phyloP scores from a whole-genome alignment of 2,329 filamentous ascomycete genomes.

The Monilinia vaccinii-corymbosi region DNA sequence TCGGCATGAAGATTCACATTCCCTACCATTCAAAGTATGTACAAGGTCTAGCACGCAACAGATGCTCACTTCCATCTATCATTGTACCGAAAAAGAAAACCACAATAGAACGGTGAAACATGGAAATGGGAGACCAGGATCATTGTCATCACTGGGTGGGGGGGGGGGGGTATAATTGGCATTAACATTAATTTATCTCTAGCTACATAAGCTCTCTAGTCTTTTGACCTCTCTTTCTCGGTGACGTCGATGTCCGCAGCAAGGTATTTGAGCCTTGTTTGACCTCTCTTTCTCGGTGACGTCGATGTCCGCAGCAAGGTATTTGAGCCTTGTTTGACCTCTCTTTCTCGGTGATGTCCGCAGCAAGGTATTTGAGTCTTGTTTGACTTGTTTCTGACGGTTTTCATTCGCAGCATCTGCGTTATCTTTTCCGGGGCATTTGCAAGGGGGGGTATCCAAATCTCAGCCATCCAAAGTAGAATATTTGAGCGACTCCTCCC shows the following conservation, averaged over 20 bases:
- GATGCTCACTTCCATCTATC: neutral
- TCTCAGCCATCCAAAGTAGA: no score
- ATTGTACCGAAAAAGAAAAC: neutral
- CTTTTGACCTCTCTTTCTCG: conserved; percentile 29
- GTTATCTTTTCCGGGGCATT: conserved; percentile 17
- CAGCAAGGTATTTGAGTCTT: conserved; percentile 15
- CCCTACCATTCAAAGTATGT: neutral
- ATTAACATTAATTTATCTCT: conserved; percentile 5
- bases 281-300: conserved; percentile 26
- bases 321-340: conserved; percentile 25
- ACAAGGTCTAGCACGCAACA: neutral
- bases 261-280: conserved; percentile 16
- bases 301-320: conserved; percentile 12
- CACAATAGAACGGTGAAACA: neutral
- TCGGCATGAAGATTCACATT: neutral
- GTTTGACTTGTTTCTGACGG: conserved; percentile 25
- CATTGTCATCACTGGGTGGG: neutral
- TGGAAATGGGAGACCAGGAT: no score
- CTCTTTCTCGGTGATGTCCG: conserved; percentile 28
- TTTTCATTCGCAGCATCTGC: conserved; percentile 26
- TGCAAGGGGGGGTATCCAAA: neutral
- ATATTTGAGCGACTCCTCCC: no score
- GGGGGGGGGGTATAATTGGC: neutral
- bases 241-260: conserved; percentile 15
- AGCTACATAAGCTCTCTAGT: neutral